These are phyloP conservation scores for Beauveria pseudobassiana DNA, from an alignment of 2,329 filamentous ascomycete genomes.

Conservation along the genomic window DNA sequence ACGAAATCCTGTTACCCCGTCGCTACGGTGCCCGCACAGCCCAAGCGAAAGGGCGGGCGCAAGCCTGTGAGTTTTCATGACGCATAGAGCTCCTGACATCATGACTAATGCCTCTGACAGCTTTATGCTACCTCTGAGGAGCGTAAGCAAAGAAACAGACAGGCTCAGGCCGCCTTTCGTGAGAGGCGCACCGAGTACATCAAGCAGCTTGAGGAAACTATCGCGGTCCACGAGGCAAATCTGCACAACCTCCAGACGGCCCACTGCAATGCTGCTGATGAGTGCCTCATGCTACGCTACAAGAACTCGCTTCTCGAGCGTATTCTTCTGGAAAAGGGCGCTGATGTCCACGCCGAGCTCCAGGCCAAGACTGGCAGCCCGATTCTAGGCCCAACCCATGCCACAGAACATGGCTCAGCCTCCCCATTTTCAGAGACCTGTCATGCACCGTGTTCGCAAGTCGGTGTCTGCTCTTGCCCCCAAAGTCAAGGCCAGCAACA, in stretches of 20 bases:
- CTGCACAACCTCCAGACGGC: conserved; percentile 88
- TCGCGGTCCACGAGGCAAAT: conserved; percentile 93
- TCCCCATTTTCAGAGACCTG: conserved; percentile 70
- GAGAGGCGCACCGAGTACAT: conserved; percentile 98
- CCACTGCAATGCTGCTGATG: conserved; percentile 88
- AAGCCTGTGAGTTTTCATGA: conserved; percentile 71
- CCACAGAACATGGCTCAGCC: conserved; percentile 62
- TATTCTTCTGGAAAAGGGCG: conserved; percentile 93
- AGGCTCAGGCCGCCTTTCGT: conserved; percentile 94
- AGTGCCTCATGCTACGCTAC: conserved; percentile 96
- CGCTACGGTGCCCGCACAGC: conserved; percentile 49
- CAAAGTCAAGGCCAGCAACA: conserved; percentile 54
- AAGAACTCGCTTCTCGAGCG: conserved; percentile 96
- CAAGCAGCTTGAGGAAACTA: conserved; percentile 95
- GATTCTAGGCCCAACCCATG: conserved; percentile 62
- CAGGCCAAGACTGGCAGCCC: conserved; percentile 87
- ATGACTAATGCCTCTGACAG: conserved; percentile 37
- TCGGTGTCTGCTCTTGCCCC: conserved; percentile 69
- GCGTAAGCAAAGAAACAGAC: conserved; percentile 92
- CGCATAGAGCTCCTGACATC: conserved; percentile 49
- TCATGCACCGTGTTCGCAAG: conserved; percentile 69
- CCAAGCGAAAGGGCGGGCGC: conserved; percentile 94
- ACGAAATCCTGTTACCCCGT: conserved; percentile 26
- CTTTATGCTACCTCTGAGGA: conserved; percentile 99
- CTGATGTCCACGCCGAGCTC: conserved; percentile 94